A percentile compares a stretch with the other conserved stretches of the same genome.
These are phyloP conservation scores for Sporothrix phasma DNA, from an alignment of 2,329 filamentous ascomycete genomes.

Conservation along the genomic window DNA sequence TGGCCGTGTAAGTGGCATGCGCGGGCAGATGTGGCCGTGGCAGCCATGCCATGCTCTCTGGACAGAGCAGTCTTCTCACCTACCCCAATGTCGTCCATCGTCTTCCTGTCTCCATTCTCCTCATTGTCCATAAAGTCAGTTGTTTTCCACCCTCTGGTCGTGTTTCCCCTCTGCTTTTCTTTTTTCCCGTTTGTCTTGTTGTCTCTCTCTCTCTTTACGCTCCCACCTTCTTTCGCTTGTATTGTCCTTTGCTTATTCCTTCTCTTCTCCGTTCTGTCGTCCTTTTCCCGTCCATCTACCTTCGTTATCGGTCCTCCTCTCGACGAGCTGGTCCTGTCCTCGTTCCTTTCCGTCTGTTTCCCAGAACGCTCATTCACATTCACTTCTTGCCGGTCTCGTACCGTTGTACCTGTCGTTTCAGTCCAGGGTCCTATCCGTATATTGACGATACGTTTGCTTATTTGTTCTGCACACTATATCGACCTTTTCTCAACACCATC, in stretches of 20 bases:
- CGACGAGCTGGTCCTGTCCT: background rate
- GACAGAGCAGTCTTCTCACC: background rate
- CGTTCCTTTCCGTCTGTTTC: background rate
- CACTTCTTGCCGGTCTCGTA: background rate
- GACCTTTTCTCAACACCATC: background rate
- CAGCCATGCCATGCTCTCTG: background rate
- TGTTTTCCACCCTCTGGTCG: background rate
- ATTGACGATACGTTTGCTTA: background rate
- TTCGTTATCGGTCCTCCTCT: background rate
- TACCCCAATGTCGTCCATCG: background rate
- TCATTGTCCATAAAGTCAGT: constrained; percentile 4
- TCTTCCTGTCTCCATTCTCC: background rate
- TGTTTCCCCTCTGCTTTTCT: background rate
- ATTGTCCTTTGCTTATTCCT: background rate
- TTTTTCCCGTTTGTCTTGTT: too few relatives aligned
- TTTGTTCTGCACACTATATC: background rate
- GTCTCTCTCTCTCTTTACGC: background rate
- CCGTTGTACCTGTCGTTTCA: constrained; percentile 1
- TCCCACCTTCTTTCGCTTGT: background rate
- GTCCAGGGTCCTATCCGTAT: background rate
- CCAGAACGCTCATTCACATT: background rate
- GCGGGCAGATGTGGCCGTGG: background rate
- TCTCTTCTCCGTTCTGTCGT: background rate
- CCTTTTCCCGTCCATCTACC: too few relatives aligned
- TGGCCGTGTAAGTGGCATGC: background rate